Evolutionary conservation across 2,329 filamentous ascomycete species (phyloP).

Genomic region (Periconia sp.): DNA sequence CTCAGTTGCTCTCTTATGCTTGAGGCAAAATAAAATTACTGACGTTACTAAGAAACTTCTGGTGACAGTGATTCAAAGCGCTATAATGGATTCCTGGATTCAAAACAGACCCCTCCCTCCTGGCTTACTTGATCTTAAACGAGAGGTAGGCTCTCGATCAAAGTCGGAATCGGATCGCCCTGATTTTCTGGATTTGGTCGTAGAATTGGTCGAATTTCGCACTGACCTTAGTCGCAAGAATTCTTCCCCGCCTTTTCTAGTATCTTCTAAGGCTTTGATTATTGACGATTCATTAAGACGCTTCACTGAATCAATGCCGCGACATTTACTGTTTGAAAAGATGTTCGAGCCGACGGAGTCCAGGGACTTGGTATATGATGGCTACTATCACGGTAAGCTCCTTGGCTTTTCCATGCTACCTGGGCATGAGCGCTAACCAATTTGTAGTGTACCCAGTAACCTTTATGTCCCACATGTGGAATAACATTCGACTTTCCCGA

Average conservation of each 20-base stretch:
- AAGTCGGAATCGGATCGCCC: constrained; percentile 16
- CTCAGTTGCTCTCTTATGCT: constrained; percentile 25
- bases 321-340: neutral
- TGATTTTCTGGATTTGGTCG: neutral
- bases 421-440: too few relatives aligned
- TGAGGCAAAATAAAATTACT: constrained; percentile 20
- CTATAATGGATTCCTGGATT: constrained; percentile 35
- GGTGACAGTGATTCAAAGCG: constrained; percentile 23
- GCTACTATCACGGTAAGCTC: constrained; percentile 25
- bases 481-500: too few relatives aligned
- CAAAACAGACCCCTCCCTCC: constrained; percentile 25
- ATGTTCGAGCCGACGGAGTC: neutral
- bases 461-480: constrained; percentile 32
- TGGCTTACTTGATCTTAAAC: constrained; percentile 19
- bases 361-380: constrained; percentile 21
- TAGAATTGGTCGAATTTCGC: neutral
- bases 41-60: constrained; percentile 19
- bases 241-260: neutral
- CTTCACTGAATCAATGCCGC: neutral
- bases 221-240: neutral
- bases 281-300: neutral
- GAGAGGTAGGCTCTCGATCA: constrained; percentile 12
- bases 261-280: neutral
- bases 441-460: constrained; percentile 22
- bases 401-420: too few relatives aligned